phyloP scores from a whole-genome alignment of 1,284 basidiomycete genomes.

The Mycena citricolor region DNA sequence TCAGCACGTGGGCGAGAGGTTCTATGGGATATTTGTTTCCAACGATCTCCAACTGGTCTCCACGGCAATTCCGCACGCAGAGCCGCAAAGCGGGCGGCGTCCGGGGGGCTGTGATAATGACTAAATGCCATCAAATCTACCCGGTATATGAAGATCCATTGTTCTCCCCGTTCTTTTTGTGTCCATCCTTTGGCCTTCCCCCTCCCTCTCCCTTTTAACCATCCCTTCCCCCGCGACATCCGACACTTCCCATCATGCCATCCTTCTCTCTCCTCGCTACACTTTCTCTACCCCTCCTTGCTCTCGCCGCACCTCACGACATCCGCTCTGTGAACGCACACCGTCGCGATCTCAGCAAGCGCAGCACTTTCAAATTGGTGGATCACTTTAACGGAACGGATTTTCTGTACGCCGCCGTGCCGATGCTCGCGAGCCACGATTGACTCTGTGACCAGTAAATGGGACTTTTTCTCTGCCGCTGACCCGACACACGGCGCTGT shows the following conservation, averaged over 20 bases:
- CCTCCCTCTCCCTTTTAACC: conserved; percentile 3
- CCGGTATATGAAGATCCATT: too few relatives aligned
- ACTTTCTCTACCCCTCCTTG: conserved; percentile 31
- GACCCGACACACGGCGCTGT: conserved; percentile 33
- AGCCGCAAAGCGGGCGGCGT: too few relatives aligned
- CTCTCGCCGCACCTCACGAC: conserved; percentile 28
- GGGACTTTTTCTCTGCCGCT: conserved; percentile 29
- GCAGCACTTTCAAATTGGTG: conserved; percentile 32
- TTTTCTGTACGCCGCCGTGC: conserved; percentile 42
- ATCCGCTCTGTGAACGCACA: background rate
- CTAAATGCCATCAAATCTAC: too few relatives aligned
- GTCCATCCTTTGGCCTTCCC: conserved; percentile 3
- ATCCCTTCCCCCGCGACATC: background rate
- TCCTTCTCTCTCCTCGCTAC: conserved; percentile 20
- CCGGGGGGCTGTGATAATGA: too few relatives aligned
- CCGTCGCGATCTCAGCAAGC: conserved; percentile 17
- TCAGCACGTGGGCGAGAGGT: too few relatives aligned
- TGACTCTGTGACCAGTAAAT: conserved; percentile 19
- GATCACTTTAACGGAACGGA: conserved; percentile 40
- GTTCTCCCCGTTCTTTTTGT: conserved; percentile 19
- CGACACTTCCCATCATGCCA: conserved; percentile 15
- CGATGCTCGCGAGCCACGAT: conserved; percentile 32
- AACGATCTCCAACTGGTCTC: too few relatives aligned
- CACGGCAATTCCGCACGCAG: too few relatives aligned
- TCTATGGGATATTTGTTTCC: too few relatives aligned